A percentile compares a stretch with the other conserved stretches of the same genome.
Evolutionary conservation across 495 filamentous ascomycete species (phyloP).

Genomic region (Penicillium roqueforti): DNA sequence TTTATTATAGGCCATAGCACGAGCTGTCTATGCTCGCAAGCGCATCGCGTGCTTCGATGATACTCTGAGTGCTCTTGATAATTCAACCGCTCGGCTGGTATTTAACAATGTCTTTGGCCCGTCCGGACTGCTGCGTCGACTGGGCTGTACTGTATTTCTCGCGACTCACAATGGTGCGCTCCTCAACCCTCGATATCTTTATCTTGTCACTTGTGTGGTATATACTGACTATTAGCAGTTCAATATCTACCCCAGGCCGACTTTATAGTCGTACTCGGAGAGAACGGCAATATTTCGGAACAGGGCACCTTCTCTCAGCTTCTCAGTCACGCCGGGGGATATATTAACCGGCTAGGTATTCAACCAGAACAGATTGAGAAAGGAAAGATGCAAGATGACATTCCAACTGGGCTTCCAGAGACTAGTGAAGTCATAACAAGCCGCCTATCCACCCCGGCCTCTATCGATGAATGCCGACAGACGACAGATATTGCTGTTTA

Average conservation of each 20-base stretch:
- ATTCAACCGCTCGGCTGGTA: constrained; percentile 42
- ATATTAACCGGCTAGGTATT: not conserved
- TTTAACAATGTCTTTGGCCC: constrained; percentile 44
- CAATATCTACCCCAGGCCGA: constrained; percentile 11
- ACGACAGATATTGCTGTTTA: constrained; percentile 14
- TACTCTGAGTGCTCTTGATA: constrained; percentile 48
- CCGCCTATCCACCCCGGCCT: not conserved
- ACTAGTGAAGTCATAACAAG: not conserved
- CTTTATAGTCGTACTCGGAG: constrained; percentile 13
- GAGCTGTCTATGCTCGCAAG: constrained; percentile 43
- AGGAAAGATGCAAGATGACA: not conserved
- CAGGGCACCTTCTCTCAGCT: constrained; percentile 14
- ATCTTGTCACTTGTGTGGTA: not conserved
- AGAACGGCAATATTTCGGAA: constrained; percentile 11
- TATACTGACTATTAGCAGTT: not conserved
- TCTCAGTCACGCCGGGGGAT: not conserved
- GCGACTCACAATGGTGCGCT: constrained; percentile 15
- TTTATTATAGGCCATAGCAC: constrained; percentile 31
- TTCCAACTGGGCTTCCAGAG: not conserved
- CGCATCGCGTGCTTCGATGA: constrained; percentile 46
- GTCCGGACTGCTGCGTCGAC: constrained; percentile 38
- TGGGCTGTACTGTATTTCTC: constrained; percentile 14
- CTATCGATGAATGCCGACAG: not conserved
- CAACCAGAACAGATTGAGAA: not conserved
- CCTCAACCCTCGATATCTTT: not conserved